A percentile compares a stretch with the other conserved stretches of the same genome.
phyloP scores from a whole-genome alignment of 75 land plant species.

The Chamaecyparis obtusa region DNA sequence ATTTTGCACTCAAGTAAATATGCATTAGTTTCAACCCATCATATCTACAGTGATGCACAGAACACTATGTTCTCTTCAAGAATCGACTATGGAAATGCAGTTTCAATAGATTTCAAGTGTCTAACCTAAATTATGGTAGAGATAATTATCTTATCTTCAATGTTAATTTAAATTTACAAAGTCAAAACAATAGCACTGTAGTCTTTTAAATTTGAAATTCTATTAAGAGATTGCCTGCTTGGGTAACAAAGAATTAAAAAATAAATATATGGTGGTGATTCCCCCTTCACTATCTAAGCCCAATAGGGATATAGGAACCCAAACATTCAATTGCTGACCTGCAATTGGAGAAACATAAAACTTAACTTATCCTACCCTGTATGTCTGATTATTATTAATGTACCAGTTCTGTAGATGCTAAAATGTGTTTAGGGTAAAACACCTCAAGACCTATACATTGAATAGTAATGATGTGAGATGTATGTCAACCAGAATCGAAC shows the following conservation, averaged over 20 bases:
- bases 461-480: neutral
- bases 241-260: neutral
- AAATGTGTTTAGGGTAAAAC: neutral
- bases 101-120: neutral
- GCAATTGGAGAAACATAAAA: neutral
- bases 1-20: neutral
- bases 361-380: neutral
- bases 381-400: constrained; percentile 1
- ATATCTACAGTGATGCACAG: neutral
- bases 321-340: neutral
- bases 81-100: neutral
- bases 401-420: neutral
- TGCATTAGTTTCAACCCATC: neutral
- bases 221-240: neutral
- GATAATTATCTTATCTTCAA: neutral
- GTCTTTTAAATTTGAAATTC: neutral
- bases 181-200: neutral
- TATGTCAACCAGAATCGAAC: neutral
- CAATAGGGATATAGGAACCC: neutral
- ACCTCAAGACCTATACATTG: neutral
- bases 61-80: neutral
- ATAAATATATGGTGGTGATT: neutral
- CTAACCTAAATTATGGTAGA: neutral
- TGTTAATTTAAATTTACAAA: neutral
- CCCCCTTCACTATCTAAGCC: neutral